phyloP scores from a whole-genome alignment of 352 stramenopile genomes.

The Phytophthora sojae region DNA sequence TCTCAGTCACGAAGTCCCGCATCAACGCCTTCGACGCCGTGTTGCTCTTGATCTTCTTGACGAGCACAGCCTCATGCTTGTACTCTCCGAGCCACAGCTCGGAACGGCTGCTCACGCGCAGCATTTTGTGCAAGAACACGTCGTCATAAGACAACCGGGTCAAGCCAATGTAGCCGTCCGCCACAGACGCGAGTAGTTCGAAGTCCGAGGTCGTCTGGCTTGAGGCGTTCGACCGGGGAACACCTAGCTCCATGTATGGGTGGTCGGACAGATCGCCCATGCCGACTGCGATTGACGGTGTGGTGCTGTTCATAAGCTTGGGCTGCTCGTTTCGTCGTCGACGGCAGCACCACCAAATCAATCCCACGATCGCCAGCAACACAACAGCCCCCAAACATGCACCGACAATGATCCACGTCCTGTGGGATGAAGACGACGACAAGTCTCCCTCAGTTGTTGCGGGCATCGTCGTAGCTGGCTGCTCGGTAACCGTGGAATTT shows the following conservation, averaged over 20 bases:
- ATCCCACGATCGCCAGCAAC: slow-evolving; percentile 39
- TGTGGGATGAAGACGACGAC: slow-evolving; percentile 42
- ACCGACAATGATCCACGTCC: slow-evolving; percentile 58
- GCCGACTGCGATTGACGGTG: slow-evolving; percentile 61
- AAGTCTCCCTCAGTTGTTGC: slow-evolving; percentile 16
- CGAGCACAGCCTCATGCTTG: slow-evolving; percentile 62
- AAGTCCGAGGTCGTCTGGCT: slow-evolving; percentile 82
- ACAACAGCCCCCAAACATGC: slow-evolving; percentile 44
- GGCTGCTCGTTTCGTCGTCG: slow-evolving; percentile 50
- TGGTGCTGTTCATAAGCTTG: slow-evolving; percentile 58
- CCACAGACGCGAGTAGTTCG: slow-evolving; percentile 69
- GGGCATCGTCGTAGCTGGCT: slow-evolving; percentile 27
- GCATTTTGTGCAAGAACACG: slow-evolving; percentile 74
- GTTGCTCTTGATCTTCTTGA: slow-evolving; percentile 88
- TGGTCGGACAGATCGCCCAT: slow-evolving; percentile 67
- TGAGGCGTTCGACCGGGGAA: slow-evolving; percentile 51
- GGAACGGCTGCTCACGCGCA: slow-evolving; percentile 75
- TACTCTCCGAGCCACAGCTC: slow-evolving; percentile 84
- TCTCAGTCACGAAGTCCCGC: slow-evolving; percentile 83
- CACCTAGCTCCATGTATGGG: slow-evolving; percentile 62
- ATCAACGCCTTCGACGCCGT: slow-evolving; percentile 68
- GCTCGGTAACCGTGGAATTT: slow-evolving; percentile 31
- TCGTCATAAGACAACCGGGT: slow-evolving; percentile 75
- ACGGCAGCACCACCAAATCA: slow-evolving; percentile 52
- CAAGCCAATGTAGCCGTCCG: slow-evolving; percentile 74